Evolutionary conservation across 179 eudicot genomes (phyloP).

Genomic region (Pouteria campechiana): DNA sequence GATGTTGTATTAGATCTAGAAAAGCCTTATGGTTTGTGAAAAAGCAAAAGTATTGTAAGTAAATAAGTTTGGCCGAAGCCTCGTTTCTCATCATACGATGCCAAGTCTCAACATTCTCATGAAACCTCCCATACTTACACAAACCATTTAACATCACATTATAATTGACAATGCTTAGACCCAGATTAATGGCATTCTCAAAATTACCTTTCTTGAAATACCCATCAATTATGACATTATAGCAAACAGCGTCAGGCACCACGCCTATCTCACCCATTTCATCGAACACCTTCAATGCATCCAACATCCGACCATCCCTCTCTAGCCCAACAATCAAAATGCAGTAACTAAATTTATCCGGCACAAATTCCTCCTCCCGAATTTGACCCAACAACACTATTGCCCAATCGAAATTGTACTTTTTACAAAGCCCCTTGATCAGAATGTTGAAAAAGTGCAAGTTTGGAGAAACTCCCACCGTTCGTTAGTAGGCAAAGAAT

Average conservation of each 20-base stretch:
- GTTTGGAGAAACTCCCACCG: conserved; percentile 39
- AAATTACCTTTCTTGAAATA: conserved; percentile 39
- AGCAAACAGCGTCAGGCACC: conserved; percentile 56
- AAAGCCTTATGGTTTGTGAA: too few relatives aligned
- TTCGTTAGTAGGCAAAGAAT: conserved; percentile 35
- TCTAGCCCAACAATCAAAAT: conserved; percentile 50
- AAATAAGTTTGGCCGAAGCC: conserved; percentile 40
- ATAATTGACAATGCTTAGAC: conserved; percentile 66
- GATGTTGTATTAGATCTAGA: too few relatives aligned
- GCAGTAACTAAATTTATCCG: conserved; percentile 60
- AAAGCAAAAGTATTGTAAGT: conserved; percentile 69
- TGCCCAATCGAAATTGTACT: conserved; percentile 31
- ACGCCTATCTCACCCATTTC: conserved; percentile 66
- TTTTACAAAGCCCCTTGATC: conserved; percentile 60
- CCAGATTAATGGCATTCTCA: conserved; percentile 32
- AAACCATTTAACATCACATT: conserved; percentile 70
- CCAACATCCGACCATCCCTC: conserved; percentile 27
- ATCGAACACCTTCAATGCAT: conserved; percentile 57
- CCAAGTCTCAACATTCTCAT: conserved; percentile 51
- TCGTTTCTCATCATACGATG: conserved; percentile 53
- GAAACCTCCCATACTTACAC: conserved; percentile 49
- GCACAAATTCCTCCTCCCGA: conserved; percentile 34
- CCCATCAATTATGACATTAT: conserved; percentile 73
- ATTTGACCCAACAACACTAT: conserved; percentile 38
- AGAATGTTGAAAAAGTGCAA: conserved; percentile 53